Evolutionary conservation across 768 basidiomycete genomes (phyloP).

Genomic region (Suillus plorans): DNA sequence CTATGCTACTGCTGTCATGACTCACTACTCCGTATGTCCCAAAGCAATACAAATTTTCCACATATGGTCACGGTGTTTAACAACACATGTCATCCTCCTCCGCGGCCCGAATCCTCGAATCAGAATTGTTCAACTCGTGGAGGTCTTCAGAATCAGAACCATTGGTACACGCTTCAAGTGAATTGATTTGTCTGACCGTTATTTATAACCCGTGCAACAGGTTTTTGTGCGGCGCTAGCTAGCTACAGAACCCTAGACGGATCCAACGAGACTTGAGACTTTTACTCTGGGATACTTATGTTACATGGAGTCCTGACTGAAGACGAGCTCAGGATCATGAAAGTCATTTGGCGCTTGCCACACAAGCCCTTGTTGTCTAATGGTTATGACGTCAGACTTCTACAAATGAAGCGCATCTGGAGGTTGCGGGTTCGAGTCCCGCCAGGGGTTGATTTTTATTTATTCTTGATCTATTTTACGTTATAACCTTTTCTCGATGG

Average conservation of each 20-base stretch:
- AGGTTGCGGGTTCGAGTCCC: constrained; percentile 88
- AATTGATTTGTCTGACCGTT: background rate
- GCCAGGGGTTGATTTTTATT: constrained; percentile 57
- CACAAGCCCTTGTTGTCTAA: constrained; percentile 79
- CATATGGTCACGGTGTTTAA: background rate
- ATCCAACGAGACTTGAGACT: too few relatives aligned
- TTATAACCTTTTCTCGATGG: background rate
- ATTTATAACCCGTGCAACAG: background rate
- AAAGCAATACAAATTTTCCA: background rate
- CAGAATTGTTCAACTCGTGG: background rate
- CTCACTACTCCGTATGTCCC: background rate
- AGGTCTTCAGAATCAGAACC: background rate
- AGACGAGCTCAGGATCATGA: background rate
- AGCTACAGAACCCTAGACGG: background rate
- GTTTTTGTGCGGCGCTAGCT: background rate
- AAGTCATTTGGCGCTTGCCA: too few relatives aligned
- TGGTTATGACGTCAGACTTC: constrained; percentile 93
- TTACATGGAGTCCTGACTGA: too few relatives aligned
- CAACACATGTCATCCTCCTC: background rate
- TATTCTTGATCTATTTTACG: background rate
- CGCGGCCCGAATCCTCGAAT: background rate
- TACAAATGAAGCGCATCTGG: constrained; percentile 55
- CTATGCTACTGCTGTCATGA: background rate
- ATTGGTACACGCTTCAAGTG: background rate
- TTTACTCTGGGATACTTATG: too few relatives aligned